Conservation (phyloP, 192 early-diverging fungal species). For the Backusella mclennaniae region DNA sequence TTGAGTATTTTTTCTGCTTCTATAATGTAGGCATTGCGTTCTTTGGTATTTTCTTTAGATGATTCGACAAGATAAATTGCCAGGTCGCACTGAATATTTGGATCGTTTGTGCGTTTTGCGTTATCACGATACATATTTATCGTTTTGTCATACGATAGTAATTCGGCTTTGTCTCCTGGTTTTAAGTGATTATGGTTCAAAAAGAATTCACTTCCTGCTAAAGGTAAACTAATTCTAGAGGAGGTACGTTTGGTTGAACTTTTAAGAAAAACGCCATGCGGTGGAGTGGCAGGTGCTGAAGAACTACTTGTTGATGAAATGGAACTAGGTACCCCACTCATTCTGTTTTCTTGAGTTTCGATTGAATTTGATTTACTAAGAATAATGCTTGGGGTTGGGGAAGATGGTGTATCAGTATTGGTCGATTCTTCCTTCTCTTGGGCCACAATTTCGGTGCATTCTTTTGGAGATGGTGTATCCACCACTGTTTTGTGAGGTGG, state of each 20-base stretch:
- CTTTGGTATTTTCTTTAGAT: constrained; percentile 36
- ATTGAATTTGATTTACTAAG: neutral
- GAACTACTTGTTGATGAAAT: neutral
- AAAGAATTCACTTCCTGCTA: constrained; percentile 10
- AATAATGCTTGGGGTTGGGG: neutral
- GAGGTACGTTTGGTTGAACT: neutral
- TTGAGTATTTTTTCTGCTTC: constrained; percentile 62
- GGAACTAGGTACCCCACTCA: neutral
- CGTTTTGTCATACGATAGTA: constrained; percentile 51
- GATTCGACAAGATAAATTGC: constrained; percentile 60
- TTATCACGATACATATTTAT: constrained; percentile 59
- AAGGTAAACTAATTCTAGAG: neutral
- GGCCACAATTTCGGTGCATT: neutral
- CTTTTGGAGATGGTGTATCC: neutral
- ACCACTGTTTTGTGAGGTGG: neutral
- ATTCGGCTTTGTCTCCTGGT: constrained; percentile 50
- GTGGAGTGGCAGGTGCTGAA: neutral
- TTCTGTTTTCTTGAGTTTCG: neutral
- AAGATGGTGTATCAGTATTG: neutral
- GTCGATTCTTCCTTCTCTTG: neutral
- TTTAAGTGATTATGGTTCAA: constrained; percentile 53
- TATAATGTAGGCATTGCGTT: constrained; percentile 39
- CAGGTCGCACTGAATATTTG: constrained; percentile 59
- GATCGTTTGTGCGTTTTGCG: constrained; percentile 58
- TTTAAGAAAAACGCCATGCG: neutral